Evolutionary conservation across 805 yeast species (phyloP).

Genomic region (Starmerella cellae): DNA sequence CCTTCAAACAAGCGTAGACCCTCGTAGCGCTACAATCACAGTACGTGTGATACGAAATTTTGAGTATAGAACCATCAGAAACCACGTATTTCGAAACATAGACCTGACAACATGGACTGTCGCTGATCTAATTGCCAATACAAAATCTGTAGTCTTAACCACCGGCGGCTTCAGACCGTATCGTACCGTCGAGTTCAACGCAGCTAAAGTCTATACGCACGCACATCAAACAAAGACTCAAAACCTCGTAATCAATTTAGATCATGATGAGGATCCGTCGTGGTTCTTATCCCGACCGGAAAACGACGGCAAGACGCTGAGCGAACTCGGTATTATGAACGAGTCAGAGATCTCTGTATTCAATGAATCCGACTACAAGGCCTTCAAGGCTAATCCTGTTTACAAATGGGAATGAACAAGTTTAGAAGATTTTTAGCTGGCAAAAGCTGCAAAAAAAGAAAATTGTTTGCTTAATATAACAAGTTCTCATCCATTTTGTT

Average conservation of each 20-base stretch:
- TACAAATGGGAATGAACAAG: slow-evolving; percentile 85
- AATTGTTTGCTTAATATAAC: too few relatives aligned
- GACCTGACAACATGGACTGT: slow-evolving; percentile 63
- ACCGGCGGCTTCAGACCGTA: slow-evolving; percentile 69
- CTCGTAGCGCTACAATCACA: slow-evolving; percentile 51
- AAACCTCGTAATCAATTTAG: slow-evolving; percentile 82
- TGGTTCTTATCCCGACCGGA: slow-evolving; percentile 40
- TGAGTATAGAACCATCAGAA: slow-evolving; percentile 77
- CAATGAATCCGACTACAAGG: slow-evolving; percentile 51
- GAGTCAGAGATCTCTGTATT: slow-evolving; percentile 88
- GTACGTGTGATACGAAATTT: slow-evolving; percentile 82
- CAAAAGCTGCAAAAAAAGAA: too few relatives aligned
- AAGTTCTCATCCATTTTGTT: too few relatives aligned
- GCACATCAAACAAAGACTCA: slow-evolving; percentile 92
- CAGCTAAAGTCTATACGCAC: slow-evolving; percentile 77
- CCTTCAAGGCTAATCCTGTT: slow-evolving; percentile 67
- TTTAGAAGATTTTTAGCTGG: too few relatives aligned
- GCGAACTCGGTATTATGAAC: slow-evolving; percentile 45
- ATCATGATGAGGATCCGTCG: slow-evolving; percentile 64
- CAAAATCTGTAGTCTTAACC: slow-evolving; percentile 36
- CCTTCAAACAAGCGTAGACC: slow-evolving; percentile 10
- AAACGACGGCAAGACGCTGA: slow-evolving; percentile 33
- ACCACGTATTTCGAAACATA: slow-evolving; percentile 52
- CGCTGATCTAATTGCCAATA: slow-evolving; percentile 42
- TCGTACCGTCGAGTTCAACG: slow-evolving; percentile 51